Evolutionary conservation across 495 filamentous ascomycete species (phyloP), one percentile per base, ranked within the genome.

Genomic region (Neurospora sp.): DNA sequence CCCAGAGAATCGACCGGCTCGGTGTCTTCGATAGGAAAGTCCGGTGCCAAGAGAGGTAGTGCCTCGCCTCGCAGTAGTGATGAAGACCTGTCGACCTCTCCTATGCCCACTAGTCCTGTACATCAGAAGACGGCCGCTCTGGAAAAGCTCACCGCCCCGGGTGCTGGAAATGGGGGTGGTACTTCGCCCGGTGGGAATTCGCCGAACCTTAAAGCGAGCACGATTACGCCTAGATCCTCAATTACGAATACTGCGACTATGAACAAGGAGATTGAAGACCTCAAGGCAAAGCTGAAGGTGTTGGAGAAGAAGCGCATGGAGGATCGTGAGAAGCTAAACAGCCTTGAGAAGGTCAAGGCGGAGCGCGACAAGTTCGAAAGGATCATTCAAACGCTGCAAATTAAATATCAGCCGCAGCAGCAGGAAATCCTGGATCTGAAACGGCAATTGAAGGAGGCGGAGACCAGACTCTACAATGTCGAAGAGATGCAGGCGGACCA

Each of bases 371-470:
- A 93, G 73, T 96, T 93, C 73, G 92, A 97, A 78, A 83, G 82
- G 3, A 94, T 98, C 75, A 96, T 98, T 46, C 92, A 97, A 78
- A 99, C 96, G 74, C 82, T 99, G 71, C 93, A 96, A 81, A 87
- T 90, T 16, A 98, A 98, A 80, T 94, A 92, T 73, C 93, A 96
- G 75, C 89, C 92, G 1, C 93, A 94, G 73, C 91, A 94, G 75
- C 89, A 92, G 76, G 96, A 98, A 75, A 89, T 93, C 71, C 83
- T 83, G 5, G 92, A 94, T 3, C 80, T 97, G 27, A 89, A 90
- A 70, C 92, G 90, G 74, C 89, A 91, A 71, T 78, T 96, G 41
- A 94, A 92, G 77, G 93, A 97, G 69, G 87, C 89, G 7, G 91
- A 94, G 75, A 81, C 85, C 16, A 87, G 86, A 69, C 81, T 92